phyloP scores from a whole-genome alignment of 2,329 filamentous ascomycete genomes.

The Scedosporium minutisporum region DNA sequence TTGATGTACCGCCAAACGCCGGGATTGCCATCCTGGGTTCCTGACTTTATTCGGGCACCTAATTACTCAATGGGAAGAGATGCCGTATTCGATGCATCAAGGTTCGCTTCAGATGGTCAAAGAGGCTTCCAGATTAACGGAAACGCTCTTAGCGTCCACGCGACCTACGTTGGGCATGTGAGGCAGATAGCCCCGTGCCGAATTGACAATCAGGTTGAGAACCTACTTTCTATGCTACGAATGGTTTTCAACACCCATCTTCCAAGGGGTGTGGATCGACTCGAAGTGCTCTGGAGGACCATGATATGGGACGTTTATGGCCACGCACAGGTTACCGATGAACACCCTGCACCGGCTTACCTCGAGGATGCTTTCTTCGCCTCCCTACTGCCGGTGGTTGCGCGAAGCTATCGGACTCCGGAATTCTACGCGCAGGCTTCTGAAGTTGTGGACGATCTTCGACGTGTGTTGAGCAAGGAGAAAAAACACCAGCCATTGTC shows the following conservation, averaged over 20 bases:
- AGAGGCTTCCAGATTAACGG: background rate
- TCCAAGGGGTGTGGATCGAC: background rate
- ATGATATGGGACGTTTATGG: background rate
- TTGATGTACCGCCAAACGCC: background rate
- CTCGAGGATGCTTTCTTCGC: background rate
- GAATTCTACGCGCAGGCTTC: too few species aligned
- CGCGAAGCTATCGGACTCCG: background rate
- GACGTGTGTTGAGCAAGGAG: too few species aligned
- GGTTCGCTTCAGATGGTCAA: background rate
- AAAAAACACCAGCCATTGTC: too few species aligned
- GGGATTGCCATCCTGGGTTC: background rate
- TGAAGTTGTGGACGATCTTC: too few species aligned
- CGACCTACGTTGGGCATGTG: background rate
- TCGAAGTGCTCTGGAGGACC: background rate
- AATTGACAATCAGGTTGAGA: background rate
- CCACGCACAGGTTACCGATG: background rate
- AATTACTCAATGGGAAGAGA: background rate
- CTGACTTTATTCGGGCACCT: background rate
- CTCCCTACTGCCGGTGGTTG: background rate
- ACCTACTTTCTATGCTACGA: background rate
- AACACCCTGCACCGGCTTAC: background rate
- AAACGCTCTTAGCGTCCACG: background rate
- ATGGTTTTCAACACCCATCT: background rate
- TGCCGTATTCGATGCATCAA: background rate
- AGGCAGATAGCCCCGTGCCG: background rate